A percentile compares a stretch with the other conserved stretches of the same genome.
Evolutionary conservation across 116 monocot genomes (phyloP).

Genomic region (Phalaenopsis hybrid): DNA sequence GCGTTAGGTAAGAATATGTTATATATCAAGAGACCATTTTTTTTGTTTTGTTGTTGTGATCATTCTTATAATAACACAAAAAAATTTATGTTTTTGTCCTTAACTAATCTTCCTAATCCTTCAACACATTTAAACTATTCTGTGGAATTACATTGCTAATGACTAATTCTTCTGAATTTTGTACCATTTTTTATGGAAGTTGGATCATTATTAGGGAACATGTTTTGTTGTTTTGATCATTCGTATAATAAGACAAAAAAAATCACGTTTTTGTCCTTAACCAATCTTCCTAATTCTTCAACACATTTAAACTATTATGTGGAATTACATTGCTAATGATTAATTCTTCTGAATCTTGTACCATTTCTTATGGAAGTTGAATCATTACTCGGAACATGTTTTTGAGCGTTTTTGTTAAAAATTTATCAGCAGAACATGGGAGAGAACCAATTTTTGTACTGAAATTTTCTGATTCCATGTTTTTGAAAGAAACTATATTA

Average conservation of each 20-base stretch:
- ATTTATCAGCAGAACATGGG: too few species aligned
- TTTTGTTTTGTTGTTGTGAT: background rate
- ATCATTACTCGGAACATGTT: background rate
- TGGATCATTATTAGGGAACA: background rate
- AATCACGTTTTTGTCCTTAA: background rate
- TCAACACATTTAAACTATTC: background rate
- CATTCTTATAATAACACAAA: background rate
- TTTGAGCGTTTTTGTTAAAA: background rate
- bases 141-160: background rate
- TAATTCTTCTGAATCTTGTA: background rate
- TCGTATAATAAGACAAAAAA: background rate
- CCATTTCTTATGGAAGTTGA: background rate
- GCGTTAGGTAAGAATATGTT: constrained; percentile 54
- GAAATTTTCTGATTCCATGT: too few species aligned
- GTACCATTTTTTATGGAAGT: background rate
- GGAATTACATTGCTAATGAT: background rate
- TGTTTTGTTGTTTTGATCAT: background rate
- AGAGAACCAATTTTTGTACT: too few species aligned
- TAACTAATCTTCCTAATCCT: background rate
- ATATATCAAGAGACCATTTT: background rate
- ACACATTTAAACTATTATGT: background rate
- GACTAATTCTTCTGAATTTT: background rate
- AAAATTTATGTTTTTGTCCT: background rate
- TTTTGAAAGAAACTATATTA: too few species aligned
- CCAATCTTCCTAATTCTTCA: background rate